A percentile compares a stretch with the other conserved stretches of the same genome.
phyloP scores from a whole-genome alignment of 2,329 filamentous ascomycete genomes.

The Sclerotinia spermophila region DNA sequence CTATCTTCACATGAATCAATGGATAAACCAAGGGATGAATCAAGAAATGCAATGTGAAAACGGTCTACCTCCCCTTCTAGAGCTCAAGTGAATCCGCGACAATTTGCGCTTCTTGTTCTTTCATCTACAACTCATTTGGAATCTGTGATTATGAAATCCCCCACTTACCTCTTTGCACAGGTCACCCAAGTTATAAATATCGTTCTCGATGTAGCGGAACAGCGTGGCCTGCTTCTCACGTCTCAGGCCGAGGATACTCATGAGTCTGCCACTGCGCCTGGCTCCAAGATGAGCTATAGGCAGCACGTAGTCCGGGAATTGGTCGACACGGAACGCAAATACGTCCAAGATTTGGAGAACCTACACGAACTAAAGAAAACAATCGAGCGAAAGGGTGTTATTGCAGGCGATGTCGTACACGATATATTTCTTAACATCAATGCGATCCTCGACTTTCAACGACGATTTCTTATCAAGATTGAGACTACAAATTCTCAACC shows the following conservation, averaged over 20 bases:
- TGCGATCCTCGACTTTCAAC: conserved; percentile 89
- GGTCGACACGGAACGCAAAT: conserved; percentile 93
- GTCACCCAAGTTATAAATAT: conserved; percentile 90
- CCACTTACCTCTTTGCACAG: conserved; percentile 40
- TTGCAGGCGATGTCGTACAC: conserved; percentile 87
- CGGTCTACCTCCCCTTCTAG: background rate
- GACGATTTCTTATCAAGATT: conserved; percentile 89
- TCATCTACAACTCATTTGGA: background rate
- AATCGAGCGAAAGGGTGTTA: conserved; percentile 79
- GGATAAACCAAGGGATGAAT: background rate
- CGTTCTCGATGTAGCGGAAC: conserved; percentile 81
- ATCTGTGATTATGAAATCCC: conserved; percentile 1
- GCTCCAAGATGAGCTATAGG: conserved; percentile 65
- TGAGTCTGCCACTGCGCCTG: conserved; percentile 47
- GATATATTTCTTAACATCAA: conserved; percentile 97
- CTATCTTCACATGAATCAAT: background rate
- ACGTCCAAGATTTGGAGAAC: conserved; percentile 94
- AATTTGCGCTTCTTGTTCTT: background rate
- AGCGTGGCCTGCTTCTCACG: conserved; percentile 68
- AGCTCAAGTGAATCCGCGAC: background rate
- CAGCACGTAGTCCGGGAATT: conserved; percentile 90
- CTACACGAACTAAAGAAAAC: conserved; percentile 88
- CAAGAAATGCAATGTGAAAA: background rate
- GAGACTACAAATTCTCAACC: conserved; percentile 90
- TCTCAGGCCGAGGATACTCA: conserved; percentile 50